Conservation (phyloP, 2,329 filamentous ascomycete genomes). For the Ustulina deusta region DNA sequence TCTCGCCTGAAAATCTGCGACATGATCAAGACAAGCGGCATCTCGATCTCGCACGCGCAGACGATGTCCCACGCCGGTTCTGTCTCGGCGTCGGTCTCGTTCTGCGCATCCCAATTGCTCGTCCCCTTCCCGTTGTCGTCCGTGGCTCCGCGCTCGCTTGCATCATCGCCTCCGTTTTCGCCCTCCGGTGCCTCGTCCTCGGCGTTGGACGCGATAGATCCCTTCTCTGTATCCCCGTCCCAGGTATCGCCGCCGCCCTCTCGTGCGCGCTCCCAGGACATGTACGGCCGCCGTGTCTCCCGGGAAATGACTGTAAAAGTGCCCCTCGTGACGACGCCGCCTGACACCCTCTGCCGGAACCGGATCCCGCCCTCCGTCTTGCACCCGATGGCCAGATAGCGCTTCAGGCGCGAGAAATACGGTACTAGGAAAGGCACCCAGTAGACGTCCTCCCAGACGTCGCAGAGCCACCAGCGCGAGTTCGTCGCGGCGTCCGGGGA, state of each 20-base stretch:
- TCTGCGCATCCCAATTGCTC: slow-evolving; percentile 21
- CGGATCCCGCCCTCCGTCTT: slow-evolving; percentile 34
- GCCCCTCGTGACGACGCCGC: slow-evolving; percentile 28
- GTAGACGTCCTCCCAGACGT: slow-evolving; percentile 37
- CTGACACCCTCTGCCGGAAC: slow-evolving; percentile 29
- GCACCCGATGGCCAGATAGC: slow-evolving; percentile 33
- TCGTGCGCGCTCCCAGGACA: background rate
- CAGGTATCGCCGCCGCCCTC: slow-evolving; percentile 1
- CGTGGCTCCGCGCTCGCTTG: background rate
- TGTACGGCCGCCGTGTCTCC: slow-evolving; percentile 21
- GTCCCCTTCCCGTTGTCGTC: slow-evolving; percentile 1
- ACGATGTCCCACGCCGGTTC: slow-evolving; percentile 32
- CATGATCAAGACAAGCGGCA: slow-evolving; percentile 26
- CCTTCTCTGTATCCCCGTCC: slow-evolving; percentile 32
- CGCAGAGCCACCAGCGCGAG: slow-evolving; percentile 30
- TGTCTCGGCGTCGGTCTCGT: slow-evolving; percentile 23
- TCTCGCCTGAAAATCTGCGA: slow-evolving; percentile 19
- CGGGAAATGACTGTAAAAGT: slow-evolving; percentile 27
- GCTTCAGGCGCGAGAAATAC: slow-evolving; percentile 38
- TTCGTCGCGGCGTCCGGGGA: background rate
- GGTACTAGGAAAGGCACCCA: slow-evolving; percentile 35
- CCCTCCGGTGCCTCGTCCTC: background rate
- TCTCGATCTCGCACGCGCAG: slow-evolving; percentile 35
- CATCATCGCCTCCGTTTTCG: background rate
- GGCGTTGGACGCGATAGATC: slow-evolving; percentile 14